Evolutionary conservation across 164 flowering plant species (phyloP).

Genomic region (Platanus orientalis): DNA sequence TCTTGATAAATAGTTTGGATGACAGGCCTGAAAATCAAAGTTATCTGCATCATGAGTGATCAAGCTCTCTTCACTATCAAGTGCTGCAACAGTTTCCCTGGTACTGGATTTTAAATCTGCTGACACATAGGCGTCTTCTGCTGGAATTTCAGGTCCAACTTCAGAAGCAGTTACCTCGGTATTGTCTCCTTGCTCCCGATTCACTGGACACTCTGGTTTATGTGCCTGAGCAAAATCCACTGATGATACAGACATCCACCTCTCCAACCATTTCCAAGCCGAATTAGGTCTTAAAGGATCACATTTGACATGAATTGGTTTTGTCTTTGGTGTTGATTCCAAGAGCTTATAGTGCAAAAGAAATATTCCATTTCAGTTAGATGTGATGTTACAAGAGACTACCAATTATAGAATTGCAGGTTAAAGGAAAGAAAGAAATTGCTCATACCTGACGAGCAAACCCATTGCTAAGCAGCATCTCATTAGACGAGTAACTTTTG

Average conservation of each 20-base stretch:
- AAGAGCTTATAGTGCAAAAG: slow-evolving; percentile 46
- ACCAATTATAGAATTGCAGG: background rate
- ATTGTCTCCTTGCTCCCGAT: slow-evolving; percentile 18
- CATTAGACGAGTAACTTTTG: slow-evolving; percentile 31
- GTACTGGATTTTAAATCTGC: slow-evolving; percentile 17
- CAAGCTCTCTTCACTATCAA: slow-evolving; percentile 40
- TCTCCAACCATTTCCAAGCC: slow-evolving; percentile 92
- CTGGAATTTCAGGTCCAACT: slow-evolving; percentile 18
- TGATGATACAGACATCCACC: slow-evolving; percentile 82
- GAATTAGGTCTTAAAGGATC: slow-evolving; percentile 58
- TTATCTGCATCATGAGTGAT: slow-evolving; percentile 35
- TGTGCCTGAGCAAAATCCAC: slow-evolving; percentile 23
- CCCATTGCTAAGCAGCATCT: slow-evolving; percentile 65
- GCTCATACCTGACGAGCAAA: slow-evolving; percentile 74
- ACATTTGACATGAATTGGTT: slow-evolving; percentile 61
- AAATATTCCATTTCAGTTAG: slow-evolving; percentile 2
- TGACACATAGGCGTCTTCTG: slow-evolving; percentile 27
- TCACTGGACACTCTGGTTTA: slow-evolving; percentile 24
- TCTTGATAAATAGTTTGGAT: slow-evolving; percentile 17
- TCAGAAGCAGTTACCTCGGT: slow-evolving; percentile 15
- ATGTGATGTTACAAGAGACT: background rate
- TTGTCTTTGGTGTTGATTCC: slow-evolving; percentile 59
- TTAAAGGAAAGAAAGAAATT: slow-evolving; percentile 3
- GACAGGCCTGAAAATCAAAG: slow-evolving; percentile 28
- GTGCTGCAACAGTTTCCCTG: slow-evolving; percentile 17